Evolutionary conservation across 192 early-diverging fungal genomes (phyloP), one percentile per base, ranked within the genome.

Genomic region (Rhizophagus clarus): DNA sequence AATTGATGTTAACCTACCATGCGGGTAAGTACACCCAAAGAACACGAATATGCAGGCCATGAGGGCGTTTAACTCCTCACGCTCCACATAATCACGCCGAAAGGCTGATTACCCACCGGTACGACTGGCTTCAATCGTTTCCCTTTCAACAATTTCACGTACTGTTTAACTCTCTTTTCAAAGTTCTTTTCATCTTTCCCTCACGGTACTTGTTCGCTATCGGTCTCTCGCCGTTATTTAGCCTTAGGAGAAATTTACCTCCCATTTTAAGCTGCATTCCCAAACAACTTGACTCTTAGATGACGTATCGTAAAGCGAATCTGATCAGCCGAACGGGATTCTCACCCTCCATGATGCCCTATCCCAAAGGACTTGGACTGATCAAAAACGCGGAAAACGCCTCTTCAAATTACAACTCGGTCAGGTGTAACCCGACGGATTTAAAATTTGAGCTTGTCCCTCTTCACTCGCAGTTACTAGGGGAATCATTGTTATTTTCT

Each of bases 141-240:
- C 91, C 91, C 90, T 94, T 92, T 89, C 85, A 88, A 89, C 92
- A 92, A 92, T 93, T 92, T 93, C 90, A 92, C 91, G 91, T 88
- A 87, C 91, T 92, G 79, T 91, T 93, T 91, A 85, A 92, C 89
- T 93, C 91, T 92, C 90, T 93, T 91, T 93, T 89, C 90, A 91
- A 90, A 91, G 89, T 91, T 84, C 89, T 91, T 92, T 93, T 92
- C 91, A 93, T 91, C 92, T 93, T 93, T 93, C 92, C 90, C 88
- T 94, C 91, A 92, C 89, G 88, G 92, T 93, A 93, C 91, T 93
- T 93, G 92, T 93, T 93, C 87, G 91, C 90, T 93, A 93, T 93
- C 90, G 90, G 92, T 92, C 91, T 93, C 92, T 92, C 88, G 88
- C 88, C 89, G 85, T 88, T 93, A 93, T 93, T 93, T 92, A 93